Evolutionary conservation across 2,329 filamentous ascomycete genomes (phyloP).

Genomic region (Cladosporium halotolerans): DNA sequence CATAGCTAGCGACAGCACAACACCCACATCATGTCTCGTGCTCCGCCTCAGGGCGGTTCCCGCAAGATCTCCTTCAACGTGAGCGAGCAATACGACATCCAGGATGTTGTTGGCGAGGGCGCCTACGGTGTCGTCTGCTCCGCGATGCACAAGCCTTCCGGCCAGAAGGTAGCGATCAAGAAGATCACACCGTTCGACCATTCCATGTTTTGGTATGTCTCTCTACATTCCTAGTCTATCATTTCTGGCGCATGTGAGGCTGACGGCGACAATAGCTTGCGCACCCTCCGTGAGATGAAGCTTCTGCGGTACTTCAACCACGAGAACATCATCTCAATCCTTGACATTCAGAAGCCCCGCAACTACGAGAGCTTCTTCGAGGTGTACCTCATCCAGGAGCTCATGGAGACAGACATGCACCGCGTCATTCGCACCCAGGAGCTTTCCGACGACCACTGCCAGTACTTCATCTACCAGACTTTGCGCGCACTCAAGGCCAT

Average conservation of each 20-base stretch:
- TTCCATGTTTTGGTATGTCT: constrained; percentile 33
- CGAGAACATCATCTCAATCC: constrained; percentile 98
- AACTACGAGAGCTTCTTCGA: constrained; percentile 96
- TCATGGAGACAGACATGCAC: constrained; percentile 99
- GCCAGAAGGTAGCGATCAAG: constrained; percentile 99
- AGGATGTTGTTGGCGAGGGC: constrained; percentile 97
- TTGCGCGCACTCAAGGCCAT: constrained; percentile 98
- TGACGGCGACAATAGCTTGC: constrained; percentile 53
- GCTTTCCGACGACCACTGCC: constrained; percentile 96
- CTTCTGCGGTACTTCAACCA: constrained; percentile 98
- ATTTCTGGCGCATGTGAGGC: neutral
- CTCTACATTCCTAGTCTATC: too few species aligned
- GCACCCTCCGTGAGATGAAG: constrained; percentile 98
- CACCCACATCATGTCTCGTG: constrained; percentile 18
- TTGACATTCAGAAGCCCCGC: constrained; percentile 96
- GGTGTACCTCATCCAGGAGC: constrained; percentile 96
- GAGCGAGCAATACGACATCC: constrained; percentile 98
- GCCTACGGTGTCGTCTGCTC: constrained; percentile 98
- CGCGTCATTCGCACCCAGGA: constrained; percentile 97
- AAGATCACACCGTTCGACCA: constrained; percentile 99
- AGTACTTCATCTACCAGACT: constrained; percentile 99
- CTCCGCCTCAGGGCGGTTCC: constrained; percentile 44
- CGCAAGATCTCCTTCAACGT: constrained; percentile 99
- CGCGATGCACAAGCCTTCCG: constrained; percentile 93
- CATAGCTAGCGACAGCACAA: neutral